Conservation (phyloP, 768 basidiomycete genomes). For the Rhizopogon sp. region DNA sequence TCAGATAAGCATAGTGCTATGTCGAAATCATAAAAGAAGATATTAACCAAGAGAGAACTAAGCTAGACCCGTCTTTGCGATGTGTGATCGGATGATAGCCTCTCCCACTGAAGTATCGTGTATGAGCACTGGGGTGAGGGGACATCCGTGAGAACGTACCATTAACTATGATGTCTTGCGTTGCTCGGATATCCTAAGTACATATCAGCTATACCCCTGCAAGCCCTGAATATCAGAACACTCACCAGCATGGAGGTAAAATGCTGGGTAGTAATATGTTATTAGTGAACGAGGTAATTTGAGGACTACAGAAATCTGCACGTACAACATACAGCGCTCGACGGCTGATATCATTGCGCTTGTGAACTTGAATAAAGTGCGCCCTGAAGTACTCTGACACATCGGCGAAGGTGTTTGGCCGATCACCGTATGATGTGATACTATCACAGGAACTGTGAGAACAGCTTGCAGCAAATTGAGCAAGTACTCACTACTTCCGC, state of each 20-base stretch:
- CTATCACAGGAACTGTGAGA: constrained; percentile 27
- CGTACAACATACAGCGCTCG: constrained; percentile 63
- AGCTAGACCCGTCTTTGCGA: constrained; percentile 45
- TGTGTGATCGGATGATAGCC: constrained; percentile 62
- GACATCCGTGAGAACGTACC: constrained; percentile 32
- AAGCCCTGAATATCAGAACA: constrained; percentile 5
- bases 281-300: constrained; percentile 1
- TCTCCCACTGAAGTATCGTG: constrained; percentile 45
- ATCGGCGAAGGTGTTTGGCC: constrained; percentile 64
- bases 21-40: background rate
- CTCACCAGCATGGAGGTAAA: constrained; percentile 67
- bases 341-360: constrained; percentile 53
- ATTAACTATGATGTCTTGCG: constrained; percentile 59
- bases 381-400: constrained; percentile 79
- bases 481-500: constrained; percentile 63
- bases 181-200: constrained; percentile 57
- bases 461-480: constrained; percentile 1
- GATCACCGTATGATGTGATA: constrained; percentile 73
- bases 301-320: constrained; percentile 11
- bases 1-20: constrained; percentile 1
- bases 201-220: background rate
- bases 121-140: constrained; percentile 1
- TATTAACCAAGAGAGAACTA: constrained; percentile 3
- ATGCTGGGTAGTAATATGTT: constrained; percentile 36
- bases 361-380: constrained; percentile 77